Evolutionary conservation across 306 rosid genomes (phyloP).

Genomic region (Cyclanthera cordifolia): DNA sequence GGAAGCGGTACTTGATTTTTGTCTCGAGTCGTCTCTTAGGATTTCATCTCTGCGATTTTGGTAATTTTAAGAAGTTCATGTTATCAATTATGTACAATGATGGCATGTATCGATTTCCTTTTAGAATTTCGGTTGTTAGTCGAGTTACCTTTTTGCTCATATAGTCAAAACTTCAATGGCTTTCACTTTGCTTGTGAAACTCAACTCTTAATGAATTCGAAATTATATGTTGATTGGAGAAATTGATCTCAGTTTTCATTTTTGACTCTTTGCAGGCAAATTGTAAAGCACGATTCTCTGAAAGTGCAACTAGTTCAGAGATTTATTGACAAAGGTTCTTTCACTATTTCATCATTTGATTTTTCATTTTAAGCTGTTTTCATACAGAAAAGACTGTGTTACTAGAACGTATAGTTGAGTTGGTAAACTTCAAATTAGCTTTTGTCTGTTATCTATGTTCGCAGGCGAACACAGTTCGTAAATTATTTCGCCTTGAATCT

Average conservation of each 20-base stretch:
- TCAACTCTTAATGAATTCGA: background rate
- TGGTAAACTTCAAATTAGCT: background rate
- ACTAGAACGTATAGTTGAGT: background rate
- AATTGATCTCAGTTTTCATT: background rate
- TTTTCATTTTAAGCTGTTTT: background rate
- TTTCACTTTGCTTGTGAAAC: background rate
- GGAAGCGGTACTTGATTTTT: conserved; percentile 67
- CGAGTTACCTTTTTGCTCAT: background rate
- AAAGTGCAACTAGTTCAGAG: conserved; percentile 49
- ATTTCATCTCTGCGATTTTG: conserved; percentile 56
- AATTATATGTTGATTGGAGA: background rate
- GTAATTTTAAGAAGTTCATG: conserved; percentile 19
- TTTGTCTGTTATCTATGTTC: background rate
- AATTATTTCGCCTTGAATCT: background rate
- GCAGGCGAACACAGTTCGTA: background rate
- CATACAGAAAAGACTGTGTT: background rate
- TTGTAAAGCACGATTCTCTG: conserved; percentile 40
- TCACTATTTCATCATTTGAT: conserved; percentile 3
- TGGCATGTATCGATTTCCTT: background rate
- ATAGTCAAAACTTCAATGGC: background rate
- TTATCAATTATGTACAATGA: background rate
- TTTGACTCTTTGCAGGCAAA: conserved; percentile 40
- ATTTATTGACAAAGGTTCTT: conserved; percentile 43
- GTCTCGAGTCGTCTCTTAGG: conserved; percentile 52
- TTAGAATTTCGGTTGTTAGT: background rate